phyloP scores from a whole-genome alignment of 345 rosid genomes.

The Hibiscus tridactylites region DNA sequence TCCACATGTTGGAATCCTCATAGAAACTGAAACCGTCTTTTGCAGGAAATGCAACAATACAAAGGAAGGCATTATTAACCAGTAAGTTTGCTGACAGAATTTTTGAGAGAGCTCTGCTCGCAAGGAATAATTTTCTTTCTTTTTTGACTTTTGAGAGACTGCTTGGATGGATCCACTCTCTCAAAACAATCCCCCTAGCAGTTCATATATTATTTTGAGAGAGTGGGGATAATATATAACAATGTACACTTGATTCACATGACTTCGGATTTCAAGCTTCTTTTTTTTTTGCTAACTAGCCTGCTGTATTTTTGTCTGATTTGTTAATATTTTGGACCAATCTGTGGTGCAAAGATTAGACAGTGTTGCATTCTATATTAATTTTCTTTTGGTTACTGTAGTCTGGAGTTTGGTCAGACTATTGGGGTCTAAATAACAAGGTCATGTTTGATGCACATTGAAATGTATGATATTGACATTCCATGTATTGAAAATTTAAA shows the following conservation, averaged over 20 bases:
- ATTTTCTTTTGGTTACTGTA: no score
- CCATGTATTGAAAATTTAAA: no score
- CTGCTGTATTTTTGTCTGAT: not conserved
- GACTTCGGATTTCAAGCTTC: not conserved
- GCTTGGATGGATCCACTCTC: not conserved
- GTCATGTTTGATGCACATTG: no score
- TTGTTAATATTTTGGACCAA: not conserved
- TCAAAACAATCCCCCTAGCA: not conserved
- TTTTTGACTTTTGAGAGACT: not conserved
- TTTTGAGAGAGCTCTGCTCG: constrained; percentile 11
- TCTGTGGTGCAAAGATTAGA: not conserved
- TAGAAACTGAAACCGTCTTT: not conserved
- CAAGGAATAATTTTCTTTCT: constrained; percentile 11
- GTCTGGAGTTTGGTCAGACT: no score
- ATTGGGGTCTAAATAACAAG: no score
- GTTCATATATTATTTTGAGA: not conserved
- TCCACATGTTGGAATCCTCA: not conserved
- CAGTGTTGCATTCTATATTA: not conserved
- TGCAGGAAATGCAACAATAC: constrained; percentile 51
- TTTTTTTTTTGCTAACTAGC: not conserved
- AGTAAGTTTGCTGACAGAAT: constrained; percentile 9
- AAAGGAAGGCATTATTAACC: constrained; percentile 49
- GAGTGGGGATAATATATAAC: not conserved
- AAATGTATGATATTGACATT: no score
- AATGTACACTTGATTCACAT: not conserved